Base-by-base conservation (phyloP, 1,139 yeast genomes). In the Pneumocystis wakefieldiae region DNA sequence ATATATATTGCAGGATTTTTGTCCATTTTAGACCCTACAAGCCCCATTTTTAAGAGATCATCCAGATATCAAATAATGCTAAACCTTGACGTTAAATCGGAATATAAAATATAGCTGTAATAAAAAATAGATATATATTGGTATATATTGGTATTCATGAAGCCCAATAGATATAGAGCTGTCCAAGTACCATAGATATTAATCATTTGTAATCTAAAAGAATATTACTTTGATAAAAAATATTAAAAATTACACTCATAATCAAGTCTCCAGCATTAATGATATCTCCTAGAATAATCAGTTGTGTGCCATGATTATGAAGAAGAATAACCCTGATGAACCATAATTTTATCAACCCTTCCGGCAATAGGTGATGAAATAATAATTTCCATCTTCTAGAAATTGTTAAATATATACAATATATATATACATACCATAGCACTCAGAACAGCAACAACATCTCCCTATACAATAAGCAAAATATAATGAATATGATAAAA, bases 191-290 rank as follows among this genome's bases (percentile, higher is more conserved):
- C 7, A 32, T 32, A 32, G 7, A 32, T 32, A 32, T 32, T 8
- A 32, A 32, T 32, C 5, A 37, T 37, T 37, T 37, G 15, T 2
- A 37, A 37, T 14, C n/a, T 37, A 14, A 41, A 17, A 6, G 28
- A 6, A 17, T 19, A 41, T 41, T 41, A 37, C 4, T 37, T 14
- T 37, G 14, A 37, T 14, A 37, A 37, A 14, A 14, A 37, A 14
- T 12, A 12, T 2, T 12, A 1, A 14, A 37, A 37, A 12, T 10
- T 37, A 37, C n/a, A 10, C 5, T 79, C 70, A 80, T 79, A 68
- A 87, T 78, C 75, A 92, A 80, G 74, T 92, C 98, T 68, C 86
- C 85, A 64, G 96, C 95, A 71, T 90, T 97, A 59, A 94, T 97
- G 62, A 94, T 86, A 73, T 92, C 98, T 7, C 39, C n/a, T 37